Evolutionary conservation across 2,329 filamentous ascomycete genomes (phyloP).

Genomic region (Emmonsiellopsis sp.): DNA sequence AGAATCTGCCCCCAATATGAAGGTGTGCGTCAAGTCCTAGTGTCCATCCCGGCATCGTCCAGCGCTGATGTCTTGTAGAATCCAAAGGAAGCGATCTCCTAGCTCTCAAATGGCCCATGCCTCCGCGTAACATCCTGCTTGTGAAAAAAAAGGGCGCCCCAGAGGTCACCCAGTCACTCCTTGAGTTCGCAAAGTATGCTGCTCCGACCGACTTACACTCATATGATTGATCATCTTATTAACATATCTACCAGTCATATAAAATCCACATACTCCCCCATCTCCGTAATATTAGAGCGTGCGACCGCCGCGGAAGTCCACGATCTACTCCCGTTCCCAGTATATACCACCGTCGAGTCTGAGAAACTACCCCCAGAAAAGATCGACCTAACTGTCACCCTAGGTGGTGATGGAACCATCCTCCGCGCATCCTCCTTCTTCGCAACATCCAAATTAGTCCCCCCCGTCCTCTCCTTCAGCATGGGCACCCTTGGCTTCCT

Average conservation of each 20-base stretch:
- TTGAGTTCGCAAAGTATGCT: slow-evolving; percentile 46
- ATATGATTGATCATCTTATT: not conserved
- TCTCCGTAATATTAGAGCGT: slow-evolving; percentile 75
- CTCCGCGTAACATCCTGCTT: slow-evolving; percentile 59
- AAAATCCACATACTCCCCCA: slow-evolving; percentile 65
- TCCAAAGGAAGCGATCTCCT: slow-evolving; percentile 51
- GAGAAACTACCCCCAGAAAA: slow-evolving; percentile 57
- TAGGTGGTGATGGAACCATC: slow-evolving; percentile 90
- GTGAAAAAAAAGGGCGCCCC: slow-evolving; percentile 56
- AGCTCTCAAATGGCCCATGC: slow-evolving; percentile 57
- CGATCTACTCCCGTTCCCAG: slow-evolving; percentile 59
- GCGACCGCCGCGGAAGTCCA: slow-evolving; percentile 65
- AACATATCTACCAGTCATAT: slow-evolving; percentile 56
- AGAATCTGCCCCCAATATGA: slow-evolving; percentile 56
- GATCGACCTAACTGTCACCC: slow-evolving; percentile 78
- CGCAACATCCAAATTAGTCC: slow-evolving; percentile 69
- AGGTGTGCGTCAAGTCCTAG: slow-evolving; percentile 35
- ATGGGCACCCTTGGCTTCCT: slow-evolving; percentile 95
- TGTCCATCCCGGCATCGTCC: not conserved
- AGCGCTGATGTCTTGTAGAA: slow-evolving; percentile 31
- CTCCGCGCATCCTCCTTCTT: slow-evolving; percentile 79
- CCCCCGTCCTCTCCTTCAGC: slow-evolving; percentile 86
- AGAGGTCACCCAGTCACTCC: slow-evolving; percentile 44
- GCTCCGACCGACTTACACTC: not conserved
- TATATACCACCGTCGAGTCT: slow-evolving; percentile 45